Conservation (phyloP, 495 filamentous ascomycete species). For the Xylaria scruposa region DNA sequence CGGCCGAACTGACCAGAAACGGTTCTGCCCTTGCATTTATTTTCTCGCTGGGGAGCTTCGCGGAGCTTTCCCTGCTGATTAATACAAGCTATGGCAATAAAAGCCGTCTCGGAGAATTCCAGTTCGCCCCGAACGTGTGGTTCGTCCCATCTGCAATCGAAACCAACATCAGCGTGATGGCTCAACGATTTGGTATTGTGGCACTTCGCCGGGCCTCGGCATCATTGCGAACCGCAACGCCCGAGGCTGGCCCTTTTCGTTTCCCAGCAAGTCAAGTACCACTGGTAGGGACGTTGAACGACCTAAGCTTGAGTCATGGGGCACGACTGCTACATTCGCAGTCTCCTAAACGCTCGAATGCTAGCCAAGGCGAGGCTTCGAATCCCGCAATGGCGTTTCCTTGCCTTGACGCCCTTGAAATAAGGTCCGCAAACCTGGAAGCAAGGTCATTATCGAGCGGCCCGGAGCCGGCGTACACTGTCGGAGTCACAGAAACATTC, state of each 20-base stretch:
- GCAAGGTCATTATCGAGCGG: slow-evolving; percentile 72
- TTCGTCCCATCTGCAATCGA: not conserved
- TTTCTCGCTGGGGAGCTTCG: slow-evolving; percentile 5
- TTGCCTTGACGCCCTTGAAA: slow-evolving; percentile 91
- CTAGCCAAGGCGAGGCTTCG: slow-evolving; percentile 56
- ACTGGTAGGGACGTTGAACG: not conserved
- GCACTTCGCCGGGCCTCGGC: slow-evolving; percentile 33
- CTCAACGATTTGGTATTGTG: slow-evolving; percentile 23
- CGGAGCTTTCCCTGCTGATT: slow-evolving; percentile 23
- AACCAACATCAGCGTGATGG: slow-evolving; percentile 25
- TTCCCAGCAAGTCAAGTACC: slow-evolving; percentile 5
- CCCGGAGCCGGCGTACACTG: slow-evolving; percentile 93
- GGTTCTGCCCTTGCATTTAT: slow-evolving; percentile 3
- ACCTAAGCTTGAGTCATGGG: slow-evolving; percentile 22
- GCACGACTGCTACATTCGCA: slow-evolving; percentile 42
- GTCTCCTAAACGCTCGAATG: slow-evolving; percentile 35
- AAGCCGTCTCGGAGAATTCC: slow-evolving; percentile 23
- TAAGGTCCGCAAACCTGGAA: slow-evolving; percentile 78
- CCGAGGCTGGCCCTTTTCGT: not conserved
- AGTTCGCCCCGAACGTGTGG: not conserved
- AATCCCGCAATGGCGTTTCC: slow-evolving; percentile 96
- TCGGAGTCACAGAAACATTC: slow-evolving; percentile 78
- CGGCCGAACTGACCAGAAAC: not conserved
- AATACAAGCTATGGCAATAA: slow-evolving; percentile 19
- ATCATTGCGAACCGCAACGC: slow-evolving; percentile 24